Base-by-base conservation (phyloP, 2,329 filamentous ascomycete species). In the Colletotrichum aenigma region DNA sequence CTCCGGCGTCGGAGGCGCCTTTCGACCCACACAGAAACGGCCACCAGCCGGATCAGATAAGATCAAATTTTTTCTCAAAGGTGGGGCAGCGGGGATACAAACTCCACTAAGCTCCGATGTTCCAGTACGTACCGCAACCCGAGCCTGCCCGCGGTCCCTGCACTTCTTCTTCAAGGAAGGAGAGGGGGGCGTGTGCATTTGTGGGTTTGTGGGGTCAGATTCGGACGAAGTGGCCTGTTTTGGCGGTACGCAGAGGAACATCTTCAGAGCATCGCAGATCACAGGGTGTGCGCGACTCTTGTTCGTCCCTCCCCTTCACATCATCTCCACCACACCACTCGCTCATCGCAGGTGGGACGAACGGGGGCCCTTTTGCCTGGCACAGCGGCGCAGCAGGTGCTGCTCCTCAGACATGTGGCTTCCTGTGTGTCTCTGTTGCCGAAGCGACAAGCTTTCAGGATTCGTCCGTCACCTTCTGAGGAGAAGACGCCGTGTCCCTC, bases 41-140 rank as follows among this genome's bases (percentile, higher is more conserved):
- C 30, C 48, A 60, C 21, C 43, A 56, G 38, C 48, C 48, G 56
- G 69, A 75, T 75, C 70, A 73, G 69, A 75, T 75, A 73, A 75
- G 73, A 73, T 75, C 62, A 48, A 75, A 56, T 4, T 13, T 61
- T 73, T 66, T 34, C 48, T 65, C 38, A 55, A 26, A n/a, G 24
- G 69, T 28, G 56, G 72, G 52, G 21, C 58, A 26, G 52, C 32
- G 56, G 26, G 34, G 7, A 21, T 18, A 8, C 13, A 36, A 21
- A 18, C 32, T 34, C 24, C 34, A 26, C 21, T 30, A 61, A 55
- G 43, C 43, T 52, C 55, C 18, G 30, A 56, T 66, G 66, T 62
- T 16, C 34, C 5, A 7, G 15, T 38, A 36, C 26, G 48, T 58
- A 16, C 34, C 38, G 13, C 26, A 48, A 24, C 21, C 67, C 34